phyloP scores from a whole-genome alignment of 306 rosid species.

The Datisca glomerata region DNA sequence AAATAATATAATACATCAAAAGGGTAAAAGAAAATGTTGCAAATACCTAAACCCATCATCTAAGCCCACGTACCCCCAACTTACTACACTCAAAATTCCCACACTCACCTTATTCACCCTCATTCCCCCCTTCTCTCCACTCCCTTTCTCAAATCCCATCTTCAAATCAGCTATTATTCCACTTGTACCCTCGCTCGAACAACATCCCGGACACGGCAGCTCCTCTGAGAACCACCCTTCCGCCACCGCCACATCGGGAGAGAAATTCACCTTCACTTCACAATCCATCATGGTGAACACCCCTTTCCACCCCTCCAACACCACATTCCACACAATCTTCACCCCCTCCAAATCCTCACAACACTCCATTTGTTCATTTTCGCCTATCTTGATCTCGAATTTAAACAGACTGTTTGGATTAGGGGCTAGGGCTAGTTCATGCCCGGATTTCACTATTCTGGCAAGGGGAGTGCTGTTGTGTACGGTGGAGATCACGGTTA shows the following conservation, averaged over 20 bases:
- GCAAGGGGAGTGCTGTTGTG: background rate
- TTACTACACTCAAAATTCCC: conserved; percentile 41
- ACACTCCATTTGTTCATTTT: background rate
- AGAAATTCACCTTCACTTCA: conserved; percentile 23
- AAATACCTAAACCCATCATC: conserved; percentile 38
- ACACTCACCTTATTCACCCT: conserved; percentile 21
- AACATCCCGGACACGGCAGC: conserved; percentile 43
- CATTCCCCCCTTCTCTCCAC: background rate
- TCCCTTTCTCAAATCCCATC: conserved; percentile 14
- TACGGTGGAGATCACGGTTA: conserved; percentile 14
- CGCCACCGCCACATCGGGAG: conserved; percentile 1
- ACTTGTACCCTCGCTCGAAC: conserved; percentile 26
- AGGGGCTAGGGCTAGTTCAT: background rate
- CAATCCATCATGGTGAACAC: conserved; percentile 47
- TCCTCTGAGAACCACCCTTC: conserved; percentile 53
- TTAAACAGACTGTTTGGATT: conserved; percentile 32
- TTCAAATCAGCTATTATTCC: conserved; percentile 46
- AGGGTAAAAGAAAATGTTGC: conserved; percentile 10
- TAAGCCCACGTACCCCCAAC: conserved; percentile 49
- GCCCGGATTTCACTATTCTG: background rate
- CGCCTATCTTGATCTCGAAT: conserved; percentile 12
- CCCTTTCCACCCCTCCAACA: conserved; percentile 49
- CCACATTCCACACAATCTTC: conserved; percentile 49
- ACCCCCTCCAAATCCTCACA: conserved; percentile 15
- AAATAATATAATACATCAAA: too few species aligned